Conservation (phyloP, 805 yeast species). For the Candida fluviatilis region DNA sequence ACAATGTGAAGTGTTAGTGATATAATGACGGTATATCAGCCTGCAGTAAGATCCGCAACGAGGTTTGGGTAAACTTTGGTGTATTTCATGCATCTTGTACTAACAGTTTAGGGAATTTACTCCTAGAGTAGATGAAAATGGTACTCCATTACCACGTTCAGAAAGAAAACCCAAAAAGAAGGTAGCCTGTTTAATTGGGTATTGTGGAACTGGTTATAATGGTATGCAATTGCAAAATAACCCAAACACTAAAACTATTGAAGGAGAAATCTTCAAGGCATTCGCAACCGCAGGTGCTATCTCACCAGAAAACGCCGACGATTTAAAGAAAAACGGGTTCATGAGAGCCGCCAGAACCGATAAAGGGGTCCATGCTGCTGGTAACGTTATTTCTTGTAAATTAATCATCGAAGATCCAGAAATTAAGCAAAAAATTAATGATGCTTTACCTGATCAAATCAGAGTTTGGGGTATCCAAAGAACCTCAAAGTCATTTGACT, state of each 20-base stretch:
- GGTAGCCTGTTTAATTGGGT: conserved; percentile 87
- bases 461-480: conserved; percentile 92
- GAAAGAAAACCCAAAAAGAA: conserved; percentile 81
- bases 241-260: conserved; percentile 85
- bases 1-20: no score
- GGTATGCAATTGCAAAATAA: conserved; percentile 84
- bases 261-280: conserved; percentile 82
- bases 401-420: conserved; percentile 80
- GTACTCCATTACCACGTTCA: conserved; percentile 51
- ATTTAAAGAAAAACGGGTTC: conserved; percentile 81
- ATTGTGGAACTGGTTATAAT: conserved; percentile 94
- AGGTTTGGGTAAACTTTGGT: no score
- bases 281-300: conserved; percentile 85
- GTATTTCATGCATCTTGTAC: no score
- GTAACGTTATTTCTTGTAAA: conserved; percentile 82
- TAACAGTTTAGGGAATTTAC: conserved; percentile 24
- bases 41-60: no score
- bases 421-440: conserved; percentile 69
- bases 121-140: conserved; percentile 55
- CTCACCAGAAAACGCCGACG: conserved; percentile 80
- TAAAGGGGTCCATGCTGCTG: conserved; percentile 97
- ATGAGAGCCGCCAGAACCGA: conserved; percentile 88
- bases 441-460: conserved; percentile 75
- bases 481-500: conserved; percentile 86
- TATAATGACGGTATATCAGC: no score